Conservation (phyloP, 169 alveolate species). For the Amoebophrya sp. region DNA sequence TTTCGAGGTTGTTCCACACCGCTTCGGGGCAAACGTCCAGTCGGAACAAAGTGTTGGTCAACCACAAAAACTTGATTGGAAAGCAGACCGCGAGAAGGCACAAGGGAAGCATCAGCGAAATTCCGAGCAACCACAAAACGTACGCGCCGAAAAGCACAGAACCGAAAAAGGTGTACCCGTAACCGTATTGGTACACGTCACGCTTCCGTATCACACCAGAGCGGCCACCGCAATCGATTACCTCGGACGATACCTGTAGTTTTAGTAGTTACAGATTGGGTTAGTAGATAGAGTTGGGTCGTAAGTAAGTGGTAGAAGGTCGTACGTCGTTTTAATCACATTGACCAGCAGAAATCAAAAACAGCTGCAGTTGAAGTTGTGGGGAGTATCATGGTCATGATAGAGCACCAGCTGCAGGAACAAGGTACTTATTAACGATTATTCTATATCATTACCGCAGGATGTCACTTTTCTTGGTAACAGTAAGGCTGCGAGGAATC, state of each 20-base stretch:
- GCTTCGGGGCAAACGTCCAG: not conserved
- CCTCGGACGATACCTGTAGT: not conserved
- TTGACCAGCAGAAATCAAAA: no score
- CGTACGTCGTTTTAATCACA: no score
- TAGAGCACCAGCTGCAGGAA: no score
- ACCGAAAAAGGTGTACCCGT: slow-evolving; percentile 21
- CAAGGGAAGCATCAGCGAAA: not conserved
- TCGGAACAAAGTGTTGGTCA: not conserved
- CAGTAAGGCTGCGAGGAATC: no score
- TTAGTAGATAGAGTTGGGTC: no score
- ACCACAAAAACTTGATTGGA: not conserved
- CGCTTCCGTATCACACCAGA: not conserved
- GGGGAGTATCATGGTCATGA: no score
- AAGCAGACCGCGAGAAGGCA: not conserved
- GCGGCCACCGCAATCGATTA: slow-evolving; percentile 7
- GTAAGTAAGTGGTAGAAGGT: no score
- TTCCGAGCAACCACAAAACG: not conserved
- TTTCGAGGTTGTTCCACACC: not conserved
- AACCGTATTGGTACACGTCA: not conserved
- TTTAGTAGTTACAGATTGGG: no score
- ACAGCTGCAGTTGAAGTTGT: no score
- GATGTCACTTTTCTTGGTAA: no score
- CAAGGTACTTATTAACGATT: no score
- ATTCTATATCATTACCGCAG: no score
- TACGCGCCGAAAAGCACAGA: not conserved